Evolutionary conservation across 345 rosid genomes (phyloP).

Genomic region (Rhodamnia argentea): DNA sequence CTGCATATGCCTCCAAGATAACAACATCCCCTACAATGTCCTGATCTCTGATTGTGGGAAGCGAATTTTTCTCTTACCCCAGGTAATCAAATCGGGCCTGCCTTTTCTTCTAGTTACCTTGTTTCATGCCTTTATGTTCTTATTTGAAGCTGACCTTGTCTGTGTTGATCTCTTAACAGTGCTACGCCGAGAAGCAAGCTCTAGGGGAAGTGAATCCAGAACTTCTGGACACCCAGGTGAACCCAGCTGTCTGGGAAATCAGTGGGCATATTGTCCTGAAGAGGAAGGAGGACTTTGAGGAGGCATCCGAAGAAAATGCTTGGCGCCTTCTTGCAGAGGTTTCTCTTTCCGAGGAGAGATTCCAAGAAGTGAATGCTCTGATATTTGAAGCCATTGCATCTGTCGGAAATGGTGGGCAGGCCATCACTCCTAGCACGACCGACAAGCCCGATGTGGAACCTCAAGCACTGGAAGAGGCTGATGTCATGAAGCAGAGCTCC

Average conservation of each 20-base stretch:
- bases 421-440: background rate
- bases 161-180: constrained; percentile 19
- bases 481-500: constrained; percentile 25
- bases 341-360: constrained; percentile 82
- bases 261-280: constrained; percentile 97
- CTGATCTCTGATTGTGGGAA: constrained; percentile 81
- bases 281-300: constrained; percentile 82
- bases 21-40: constrained; percentile 81
- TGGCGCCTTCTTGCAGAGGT: constrained; percentile 87
- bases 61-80: constrained; percentile 70
- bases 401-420: constrained; percentile 8
- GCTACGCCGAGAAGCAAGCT: constrained; percentile 97
- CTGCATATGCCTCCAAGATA: constrained; percentile 80
- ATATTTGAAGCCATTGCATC: constrained; percentile 50
- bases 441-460: constrained; percentile 15
- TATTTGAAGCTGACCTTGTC: background rate
- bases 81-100: constrained; percentile 34
- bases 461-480: constrained; percentile 3
- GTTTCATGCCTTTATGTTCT: background rate
- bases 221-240: constrained; percentile 89
- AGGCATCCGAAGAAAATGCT: constrained; percentile 84
- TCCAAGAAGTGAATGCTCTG: constrained; percentile 56
- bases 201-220: constrained; percentile 76
- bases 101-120: background rate
- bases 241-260: constrained; percentile 98